phyloP scores from a whole-genome alignment of 805 yeast genomes.

The Starmerella vitae region DNA sequence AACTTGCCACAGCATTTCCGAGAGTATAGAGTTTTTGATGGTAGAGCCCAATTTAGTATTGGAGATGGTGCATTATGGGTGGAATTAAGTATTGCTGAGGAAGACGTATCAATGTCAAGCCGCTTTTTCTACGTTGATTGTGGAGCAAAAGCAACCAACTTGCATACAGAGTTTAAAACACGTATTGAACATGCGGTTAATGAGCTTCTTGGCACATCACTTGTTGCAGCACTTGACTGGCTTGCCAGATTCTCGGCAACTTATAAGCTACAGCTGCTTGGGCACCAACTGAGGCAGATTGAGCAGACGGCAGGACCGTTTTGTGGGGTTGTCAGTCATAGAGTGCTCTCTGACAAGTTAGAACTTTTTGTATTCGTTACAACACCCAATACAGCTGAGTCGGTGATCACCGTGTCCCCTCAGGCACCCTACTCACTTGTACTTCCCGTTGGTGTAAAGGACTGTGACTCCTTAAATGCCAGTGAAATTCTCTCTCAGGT shows the following conservation, averaged over 20 bases:
- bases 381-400: conserved; percentile 6
- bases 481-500: conserved; percentile 7
- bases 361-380: conserved; percentile 52
- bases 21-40: conserved; percentile 56
- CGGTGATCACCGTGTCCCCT: conserved; percentile 1
- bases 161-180: conserved; percentile 23
- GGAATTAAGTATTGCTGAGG: conserved; percentile 63
- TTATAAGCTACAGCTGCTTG: conserved; percentile 47
- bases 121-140: conserved; percentile 73
- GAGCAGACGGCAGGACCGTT: conserved; percentile 34
- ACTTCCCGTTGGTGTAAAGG: background rate
- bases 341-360: conserved; percentile 40
- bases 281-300: conserved; percentile 42
- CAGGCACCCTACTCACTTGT: conserved; percentile 7
- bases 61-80: conserved; percentile 49
- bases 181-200: conserved; percentile 47
- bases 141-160: conserved; percentile 31
- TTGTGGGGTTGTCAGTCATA: conserved; percentile 48
- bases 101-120: conserved; percentile 35
- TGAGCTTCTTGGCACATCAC: conserved; percentile 35
- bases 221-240: conserved; percentile 42
- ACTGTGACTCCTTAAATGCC: conserved; percentile 4
- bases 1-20: conserved; percentile 50
- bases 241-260: conserved; percentile 49
- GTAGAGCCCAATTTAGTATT: conserved; percentile 55